Evolutionary conservation across 2,329 filamentous ascomycete genomes (phyloP), one percentile per base, ranked within the genome.

Genomic region (Fusarium decemcellulare): DNA sequence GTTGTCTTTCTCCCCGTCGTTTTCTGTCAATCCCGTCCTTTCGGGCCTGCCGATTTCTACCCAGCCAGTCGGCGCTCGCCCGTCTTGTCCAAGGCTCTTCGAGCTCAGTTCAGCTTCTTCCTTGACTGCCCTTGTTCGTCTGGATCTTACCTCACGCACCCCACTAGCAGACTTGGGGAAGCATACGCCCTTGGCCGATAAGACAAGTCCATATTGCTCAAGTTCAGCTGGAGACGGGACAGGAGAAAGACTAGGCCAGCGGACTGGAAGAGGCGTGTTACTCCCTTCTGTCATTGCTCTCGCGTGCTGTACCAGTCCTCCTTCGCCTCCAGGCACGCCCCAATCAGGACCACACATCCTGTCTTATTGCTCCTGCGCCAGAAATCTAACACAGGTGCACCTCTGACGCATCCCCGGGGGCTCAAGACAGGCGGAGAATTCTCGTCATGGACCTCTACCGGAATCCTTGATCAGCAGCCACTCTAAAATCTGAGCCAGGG

Each of bases 381-480:
- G 44, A 65, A 68, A 58, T 67, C 66, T 67, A 68, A 68, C 65
- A 65, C 68, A 70, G 64, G 48, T 63, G 59, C 71, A 72, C 70
- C 59, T 69, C 63, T 62, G 60, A 63, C 65, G 54, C 53, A 70
- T 56, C 63, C 59, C 61, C 55, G 53, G 53, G 4, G 46, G 53
- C 66, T 68, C 68, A 68, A 78, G 73, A 74, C 73, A 74, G 72
- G 72, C 78, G 78, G 79, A 80, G 78, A 80, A 79, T 80, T 80
- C 74, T 79, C 71, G 59, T 72, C 65, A 75, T 76, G 70, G 75
- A 73, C 72, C 65, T 73, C 70, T 76, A 73, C 75, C 68, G 64
- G 58, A 72, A 72, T 63, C 76, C 78, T 79, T 80, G 78, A 77
- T 79, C 79, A 80, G 76, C 76, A 77, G 75, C 77, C 78, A 78